phyloP scores from a whole-genome alignment of 805 yeast genomes.

The Candida gorgasii region DNA sequence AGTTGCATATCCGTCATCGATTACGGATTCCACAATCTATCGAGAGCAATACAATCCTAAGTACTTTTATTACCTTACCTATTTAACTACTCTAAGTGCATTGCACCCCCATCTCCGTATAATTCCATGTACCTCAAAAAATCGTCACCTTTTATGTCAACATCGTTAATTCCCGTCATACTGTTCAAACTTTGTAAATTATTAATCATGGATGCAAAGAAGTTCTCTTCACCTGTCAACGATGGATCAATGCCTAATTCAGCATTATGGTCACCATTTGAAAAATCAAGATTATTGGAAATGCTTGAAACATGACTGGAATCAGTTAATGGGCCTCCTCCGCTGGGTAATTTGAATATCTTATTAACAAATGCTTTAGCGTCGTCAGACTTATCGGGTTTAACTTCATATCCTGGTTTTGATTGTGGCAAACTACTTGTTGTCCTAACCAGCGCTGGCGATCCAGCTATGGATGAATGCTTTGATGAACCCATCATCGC shows the following conservation, averaged over 20 bases:
- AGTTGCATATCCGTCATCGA: too few species aligned
- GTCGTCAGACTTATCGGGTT: background rate
- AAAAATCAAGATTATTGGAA: background rate
- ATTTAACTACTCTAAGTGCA: constrained; percentile 5
- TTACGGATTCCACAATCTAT: too few species aligned
- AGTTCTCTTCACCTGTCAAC: constrained; percentile 5
- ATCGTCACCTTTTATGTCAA: constrained; percentile 29
- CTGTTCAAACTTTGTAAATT: constrained; percentile 9
- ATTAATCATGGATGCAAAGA: constrained; percentile 5
- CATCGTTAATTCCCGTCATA: constrained; percentile 14
- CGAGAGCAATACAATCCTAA: too few species aligned
- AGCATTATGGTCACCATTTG: background rate
- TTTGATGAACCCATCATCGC: constrained; percentile 2
- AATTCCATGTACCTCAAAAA: constrained; percentile 35
- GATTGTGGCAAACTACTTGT: constrained; percentile 7
- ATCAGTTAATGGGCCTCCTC: background rate
- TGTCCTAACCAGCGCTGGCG: constrained; percentile 6
- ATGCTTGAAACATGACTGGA: constrained; percentile 1
- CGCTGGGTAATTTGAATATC: background rate
- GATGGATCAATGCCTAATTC: constrained; percentile 1
- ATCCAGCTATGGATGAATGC: background rate
- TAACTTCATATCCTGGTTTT: constrained; percentile 5
- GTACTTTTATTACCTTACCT: background rate
- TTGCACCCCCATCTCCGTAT: constrained; percentile 28
- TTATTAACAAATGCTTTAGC: constrained; percentile 4